These are phyloP conservation scores for Byssothecium circinans DNA, from an alignment of 2,329 filamentous ascomycete species.

Conservation along the genomic window DNA sequence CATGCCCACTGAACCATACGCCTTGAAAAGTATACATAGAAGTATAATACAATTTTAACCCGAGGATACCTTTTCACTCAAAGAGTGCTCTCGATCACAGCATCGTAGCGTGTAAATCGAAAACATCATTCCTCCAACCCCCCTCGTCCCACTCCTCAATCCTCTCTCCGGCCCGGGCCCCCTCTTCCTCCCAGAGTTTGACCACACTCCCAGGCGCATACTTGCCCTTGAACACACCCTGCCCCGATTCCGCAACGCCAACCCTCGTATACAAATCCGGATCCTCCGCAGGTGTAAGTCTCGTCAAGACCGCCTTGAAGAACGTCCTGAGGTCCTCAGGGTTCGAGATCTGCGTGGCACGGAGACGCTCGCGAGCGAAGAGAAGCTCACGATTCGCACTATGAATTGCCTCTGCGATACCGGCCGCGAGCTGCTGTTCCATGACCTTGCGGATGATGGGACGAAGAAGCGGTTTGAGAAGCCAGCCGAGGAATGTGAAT, in stretches of 20 bases:
- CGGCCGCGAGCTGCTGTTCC: slow-evolving; percentile 73
- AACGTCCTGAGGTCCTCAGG: slow-evolving; percentile 81
- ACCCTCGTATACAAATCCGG: slow-evolving; percentile 75
- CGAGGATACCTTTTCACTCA: too few relatives aligned
- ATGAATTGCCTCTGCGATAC: slow-evolving; percentile 70
- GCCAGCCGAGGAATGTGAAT: slow-evolving; percentile 76
- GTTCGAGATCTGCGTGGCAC: slow-evolving; percentile 80
- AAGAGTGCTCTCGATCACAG: slow-evolving; percentile 8
- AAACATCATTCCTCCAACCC: slow-evolving; percentile 86
- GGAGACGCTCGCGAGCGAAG: slow-evolving; percentile 81
- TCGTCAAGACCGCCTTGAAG: slow-evolving; percentile 75
- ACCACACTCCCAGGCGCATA: slow-evolving; percentile 90
- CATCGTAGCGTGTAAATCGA: slow-evolving; percentile 56
- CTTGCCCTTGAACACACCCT: slow-evolving; percentile 74
- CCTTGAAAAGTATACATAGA: too few relatives aligned
- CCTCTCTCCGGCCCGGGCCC: slow-evolving; percentile 66
- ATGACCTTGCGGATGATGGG: slow-evolving; percentile 78
- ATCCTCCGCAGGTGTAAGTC: slow-evolving; percentile 71
- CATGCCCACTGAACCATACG: too few relatives aligned
- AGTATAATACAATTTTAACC: too few relatives aligned
- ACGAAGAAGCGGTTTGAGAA: slow-evolving; percentile 80
- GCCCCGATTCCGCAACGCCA: slow-evolving; percentile 64
- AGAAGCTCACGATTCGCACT: slow-evolving; percentile 81
- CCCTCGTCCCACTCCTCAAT: slow-evolving; percentile 72
- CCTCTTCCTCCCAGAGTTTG: slow-evolving; percentile 87